A percentile compares a stretch with the other conserved stretches of the same genome.
Conservation (phyloP, 495 filamentous ascomycete genomes). For the Lichenothelia convexa region DNA sequence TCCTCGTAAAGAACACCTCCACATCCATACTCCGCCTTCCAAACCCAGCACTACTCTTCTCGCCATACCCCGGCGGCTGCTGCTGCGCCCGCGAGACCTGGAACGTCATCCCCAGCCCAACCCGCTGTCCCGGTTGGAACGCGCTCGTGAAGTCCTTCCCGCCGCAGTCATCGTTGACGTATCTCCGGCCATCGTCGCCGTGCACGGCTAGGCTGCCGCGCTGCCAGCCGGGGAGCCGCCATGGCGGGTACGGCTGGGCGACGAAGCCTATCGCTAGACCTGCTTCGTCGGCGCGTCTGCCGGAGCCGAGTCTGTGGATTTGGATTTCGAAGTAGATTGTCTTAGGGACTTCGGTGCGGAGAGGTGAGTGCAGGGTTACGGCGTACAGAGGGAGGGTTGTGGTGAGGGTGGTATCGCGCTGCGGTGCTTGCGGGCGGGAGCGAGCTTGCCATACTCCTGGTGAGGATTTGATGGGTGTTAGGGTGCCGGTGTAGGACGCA, state of each 20-base stretch:
- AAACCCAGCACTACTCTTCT: conserved; percentile 1
- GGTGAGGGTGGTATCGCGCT: conserved; percentile 37
- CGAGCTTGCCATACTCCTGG: conserved; percentile 29
- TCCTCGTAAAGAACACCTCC: conserved; percentile 61
- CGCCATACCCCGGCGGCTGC: conserved; percentile 14
- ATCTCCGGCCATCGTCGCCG: conserved; percentile 75
- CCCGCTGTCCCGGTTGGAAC: conserved; percentile 33
- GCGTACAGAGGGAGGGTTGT: conserved; percentile 62
- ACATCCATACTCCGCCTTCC: conserved; percentile 19
- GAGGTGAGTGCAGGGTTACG: conserved; percentile 46
- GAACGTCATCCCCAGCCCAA: conserved; percentile 59
- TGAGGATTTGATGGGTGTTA: conserved; percentile 14
- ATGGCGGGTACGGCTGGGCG: conserved; percentile 69
- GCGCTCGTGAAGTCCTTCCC: conserved; percentile 52
- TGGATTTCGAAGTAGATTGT: conserved; percentile 68
- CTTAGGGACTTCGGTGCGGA: conserved; percentile 31
- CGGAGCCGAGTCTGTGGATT: conserved; percentile 25
- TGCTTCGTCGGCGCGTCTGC: conserved; percentile 17
- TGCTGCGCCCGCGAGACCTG: conserved; percentile 15
- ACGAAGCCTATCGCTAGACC: conserved; percentile 59
- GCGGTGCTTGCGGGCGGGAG: conserved; percentile 18
- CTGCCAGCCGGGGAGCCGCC: conserved; percentile 85
- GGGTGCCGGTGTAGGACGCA: conserved; percentile 28
- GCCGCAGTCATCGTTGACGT: conserved; percentile 72
- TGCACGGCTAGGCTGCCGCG: conserved; percentile 71